These are phyloP conservation scores for Stentor roeselii DNA, from an alignment of 73 alveolate genomes.

Conservation along the genomic window DNA sequence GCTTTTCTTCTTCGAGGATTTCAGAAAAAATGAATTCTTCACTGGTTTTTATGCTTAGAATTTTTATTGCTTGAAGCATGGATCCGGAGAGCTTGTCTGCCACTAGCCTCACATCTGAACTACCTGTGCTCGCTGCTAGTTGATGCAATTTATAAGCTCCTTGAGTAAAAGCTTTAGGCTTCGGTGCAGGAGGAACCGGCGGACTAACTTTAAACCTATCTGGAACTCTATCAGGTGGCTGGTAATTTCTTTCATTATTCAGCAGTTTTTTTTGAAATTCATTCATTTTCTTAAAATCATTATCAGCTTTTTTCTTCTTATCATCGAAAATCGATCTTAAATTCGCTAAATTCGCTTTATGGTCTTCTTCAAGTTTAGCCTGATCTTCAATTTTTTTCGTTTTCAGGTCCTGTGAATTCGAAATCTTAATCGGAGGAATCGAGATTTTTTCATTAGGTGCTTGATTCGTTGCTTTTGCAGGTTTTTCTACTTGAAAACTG, in stretches of 20 bases:
- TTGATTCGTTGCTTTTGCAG: neutral
- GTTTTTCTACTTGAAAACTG: slow-evolving; percentile 2
- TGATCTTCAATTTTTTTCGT: neutral
- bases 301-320: neutral
- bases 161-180: neutral
- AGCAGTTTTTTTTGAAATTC: slow-evolving; percentile 12
- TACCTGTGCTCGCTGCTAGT: neutral
- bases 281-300: neutral
- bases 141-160: neutral
- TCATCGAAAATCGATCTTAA: neutral
- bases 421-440: neutral
- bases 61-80: slow-evolving; percentile 17
- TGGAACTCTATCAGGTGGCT: neutral
- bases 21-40: neutral
- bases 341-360: neutral
- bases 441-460: neutral
- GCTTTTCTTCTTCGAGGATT: neutral
- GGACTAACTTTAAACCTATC: neutral
- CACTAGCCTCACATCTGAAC: neutral
- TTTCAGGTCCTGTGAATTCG: neutral
- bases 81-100: slow-evolving; percentile 7
- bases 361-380: neutral
- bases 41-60: neutral
- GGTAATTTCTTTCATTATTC: neutral
- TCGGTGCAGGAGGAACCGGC: neutral